Percentiles rank a stretch among this genome's conserved stretches.
Conservation (phyloP, 1,284 basidiomycete genomes). For the Clitocybe nebularis region DNA sequence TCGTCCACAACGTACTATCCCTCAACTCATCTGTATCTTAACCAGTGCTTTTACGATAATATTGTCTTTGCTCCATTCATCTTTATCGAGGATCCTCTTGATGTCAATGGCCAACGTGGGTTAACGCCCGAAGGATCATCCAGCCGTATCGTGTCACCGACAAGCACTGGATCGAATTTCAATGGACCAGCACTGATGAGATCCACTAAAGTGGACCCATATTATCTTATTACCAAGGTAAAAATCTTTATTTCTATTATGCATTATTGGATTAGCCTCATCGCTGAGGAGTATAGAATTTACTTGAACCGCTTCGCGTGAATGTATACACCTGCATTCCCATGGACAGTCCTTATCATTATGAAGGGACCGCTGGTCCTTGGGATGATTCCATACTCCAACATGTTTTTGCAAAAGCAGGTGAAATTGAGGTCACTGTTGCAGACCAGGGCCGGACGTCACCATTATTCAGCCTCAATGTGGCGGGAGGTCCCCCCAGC, state of each 20-base stretch:
- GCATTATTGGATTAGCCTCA: no score
- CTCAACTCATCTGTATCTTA: conserved; percentile 9
- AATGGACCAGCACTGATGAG: conserved; percentile 43
- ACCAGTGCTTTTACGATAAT: conserved; percentile 93
- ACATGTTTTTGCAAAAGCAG: conserved; percentile 66
- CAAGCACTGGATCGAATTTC: conserved; percentile 27
- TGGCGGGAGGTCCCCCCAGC: conserved; percentile 30
- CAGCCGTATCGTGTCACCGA: conserved; percentile 23
- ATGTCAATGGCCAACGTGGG: conserved; percentile 57
- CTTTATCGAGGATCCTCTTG: conserved; percentile 87
- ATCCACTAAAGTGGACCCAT: conserved; percentile 83
- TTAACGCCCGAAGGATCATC: conserved; percentile 44
- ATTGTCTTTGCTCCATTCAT: conserved; percentile 94
- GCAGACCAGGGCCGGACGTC: conserved; percentile 36
- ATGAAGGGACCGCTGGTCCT: conserved; percentile 64
- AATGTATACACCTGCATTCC: conserved; percentile 67
- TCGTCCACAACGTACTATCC: conserved; percentile 7
- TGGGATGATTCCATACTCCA: conserved; percentile 74
- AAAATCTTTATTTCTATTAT: conserved; percentile 22
- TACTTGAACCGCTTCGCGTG: conserved; percentile 74
- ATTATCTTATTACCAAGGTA: conserved; percentile 84
- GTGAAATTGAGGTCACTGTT: conserved; percentile 53
- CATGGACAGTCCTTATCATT: conserved; percentile 69
- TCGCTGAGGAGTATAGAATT: conserved; percentile 52
- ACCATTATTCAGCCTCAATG: conserved; percentile 47